Conservation (phyloP, 2,329 filamentous ascomycete genomes). For the Colletotrichum brevisporum region DNA sequence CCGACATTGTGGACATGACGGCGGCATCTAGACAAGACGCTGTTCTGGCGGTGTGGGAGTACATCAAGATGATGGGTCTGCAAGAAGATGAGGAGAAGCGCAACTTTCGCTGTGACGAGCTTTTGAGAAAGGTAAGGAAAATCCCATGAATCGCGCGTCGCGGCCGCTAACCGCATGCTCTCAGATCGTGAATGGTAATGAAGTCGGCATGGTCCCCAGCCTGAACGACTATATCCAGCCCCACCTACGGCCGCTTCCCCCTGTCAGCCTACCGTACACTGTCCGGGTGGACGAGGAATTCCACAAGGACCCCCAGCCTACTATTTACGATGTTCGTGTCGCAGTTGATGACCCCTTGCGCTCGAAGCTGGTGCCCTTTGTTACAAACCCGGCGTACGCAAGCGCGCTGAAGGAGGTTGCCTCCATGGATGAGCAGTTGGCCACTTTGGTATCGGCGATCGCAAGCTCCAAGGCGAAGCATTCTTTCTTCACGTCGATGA, state of each 20-base stretch:
- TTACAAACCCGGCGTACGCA: slow-evolving; percentile 79
- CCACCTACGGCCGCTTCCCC: slow-evolving; percentile 84
- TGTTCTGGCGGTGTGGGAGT: slow-evolving; percentile 95
- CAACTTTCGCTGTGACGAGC: slow-evolving; percentile 90
- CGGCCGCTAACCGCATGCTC: background rate
- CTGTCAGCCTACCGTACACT: slow-evolving; percentile 89
- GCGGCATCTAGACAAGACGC: slow-evolving; percentile 91
- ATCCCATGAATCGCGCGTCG: background rate
- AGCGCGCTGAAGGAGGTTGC: slow-evolving; percentile 82
- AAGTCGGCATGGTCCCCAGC: slow-evolving; percentile 87
- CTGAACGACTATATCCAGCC: slow-evolving; percentile 84
- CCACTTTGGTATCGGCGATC: slow-evolving; percentile 85
- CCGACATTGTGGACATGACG: slow-evolving; percentile 86
- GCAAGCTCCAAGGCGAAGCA: slow-evolving; percentile 91
- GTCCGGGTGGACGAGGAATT: slow-evolving; percentile 92
- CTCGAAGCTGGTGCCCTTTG: slow-evolving; percentile 73
- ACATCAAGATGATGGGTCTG: slow-evolving; percentile 86
- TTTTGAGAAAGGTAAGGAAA: slow-evolving; percentile 78
- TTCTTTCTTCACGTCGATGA: slow-evolving; percentile 84
- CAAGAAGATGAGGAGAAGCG: slow-evolving; percentile 97
- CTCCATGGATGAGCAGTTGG: slow-evolving; percentile 86
- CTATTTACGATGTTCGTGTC: slow-evolving; percentile 91
- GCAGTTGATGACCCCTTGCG: slow-evolving; percentile 86
- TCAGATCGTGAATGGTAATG: slow-evolving; percentile 80
- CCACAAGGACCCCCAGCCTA: slow-evolving; percentile 80